phyloP scores from a whole-genome alignment of 805 yeast genomes.

The Ogataea naganishii region DNA sequence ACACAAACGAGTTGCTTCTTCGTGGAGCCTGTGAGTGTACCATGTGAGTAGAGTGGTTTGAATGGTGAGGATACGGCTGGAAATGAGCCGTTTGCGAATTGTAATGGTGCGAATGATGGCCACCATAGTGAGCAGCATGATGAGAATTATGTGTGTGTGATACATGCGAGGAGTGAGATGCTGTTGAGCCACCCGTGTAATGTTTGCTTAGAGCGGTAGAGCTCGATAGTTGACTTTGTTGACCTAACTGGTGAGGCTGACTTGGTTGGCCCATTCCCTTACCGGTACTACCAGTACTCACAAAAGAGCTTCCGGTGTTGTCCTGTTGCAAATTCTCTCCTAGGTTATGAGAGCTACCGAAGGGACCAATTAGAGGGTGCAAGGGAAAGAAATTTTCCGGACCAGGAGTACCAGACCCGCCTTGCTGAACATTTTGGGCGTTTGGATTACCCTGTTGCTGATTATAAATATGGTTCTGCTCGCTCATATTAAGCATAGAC shows the following conservation, averaged over 20 bases:
- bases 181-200: slow-evolving; percentile 2
- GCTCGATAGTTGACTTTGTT: background rate
- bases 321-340: slow-evolving; percentile 4
- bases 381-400: slow-evolving; percentile 24
- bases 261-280: background rate
- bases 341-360: slow-evolving; percentile 8
- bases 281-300: background rate
- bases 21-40: too few relatives aligned
- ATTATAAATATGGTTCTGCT: background rate
- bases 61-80: slow-evolving; percentile 8
- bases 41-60: slow-evolving; percentile 18
- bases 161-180: background rate
- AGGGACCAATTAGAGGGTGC: slow-evolving; percentile 24
- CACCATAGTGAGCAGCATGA: background rate
- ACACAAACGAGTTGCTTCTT: slow-evolving; percentile 15
- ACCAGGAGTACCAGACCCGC: slow-evolving; percentile 9
- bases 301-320: slow-evolving; percentile 1
- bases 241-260: slow-evolving; percentile 2
- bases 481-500: background rate
- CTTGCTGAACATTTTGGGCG: background rate
- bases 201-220: slow-evolving; percentile 1
- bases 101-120: slow-evolving; percentile 10
- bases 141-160: background rate
- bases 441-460: background rate
- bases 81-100: slow-evolving; percentile 7